Base-by-base conservation (phyloP, 164 flowering plant genomes). In the Magnolia sinica region DNA sequence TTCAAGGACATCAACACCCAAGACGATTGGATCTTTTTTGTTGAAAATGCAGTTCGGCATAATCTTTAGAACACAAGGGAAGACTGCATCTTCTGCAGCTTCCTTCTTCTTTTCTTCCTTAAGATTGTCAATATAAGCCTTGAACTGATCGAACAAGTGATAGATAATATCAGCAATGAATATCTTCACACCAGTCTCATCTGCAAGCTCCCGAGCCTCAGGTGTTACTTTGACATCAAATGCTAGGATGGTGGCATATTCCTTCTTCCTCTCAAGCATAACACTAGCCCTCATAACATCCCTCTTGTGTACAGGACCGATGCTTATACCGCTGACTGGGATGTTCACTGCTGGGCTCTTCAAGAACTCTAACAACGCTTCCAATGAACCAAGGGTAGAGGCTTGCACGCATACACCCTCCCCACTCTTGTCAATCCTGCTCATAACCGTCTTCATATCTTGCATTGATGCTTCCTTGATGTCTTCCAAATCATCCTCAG, bases 391-490 rank as follows among this genome's bases (percentile, higher is more conserved):
- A 70, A 96, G 91, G 4, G 98, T 94, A 72, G 99, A 94, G 45
- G 99, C 97, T 83, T 96, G 99, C 73, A 96, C 99, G 81, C 84
- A 96, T 45, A 96, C 99, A 73, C 98, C 99, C 75, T 92, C 99
- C 55, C 98, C 98, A 77, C 90, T 91, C 85, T 87, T 94, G 77
- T 96, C 98, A 79, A 96, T 92, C 87, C 91, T 84, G 85, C 84
- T 92, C 92, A 93, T 84, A 73, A 95, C 94, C 19, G 94, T 84
- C 81, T 81, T 86, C 97, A 94, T 91, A 78, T 96, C 99, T 76
- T 92, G 91, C 97, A 90, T 91, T 4, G 97, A 88, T 66, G 83
- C 52, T 73, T 89, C 90, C 76, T 84, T 94, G 77, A 90, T 82
- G 61, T 90, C 92, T 74, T 96, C 98, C 76, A 96, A 63, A 67